Evolutionary conservation across 2,329 filamentous ascomycete genomes (phyloP), one percentile per base, ranked within the genome.

Genomic region (Arachnomyces sp.): DNA sequence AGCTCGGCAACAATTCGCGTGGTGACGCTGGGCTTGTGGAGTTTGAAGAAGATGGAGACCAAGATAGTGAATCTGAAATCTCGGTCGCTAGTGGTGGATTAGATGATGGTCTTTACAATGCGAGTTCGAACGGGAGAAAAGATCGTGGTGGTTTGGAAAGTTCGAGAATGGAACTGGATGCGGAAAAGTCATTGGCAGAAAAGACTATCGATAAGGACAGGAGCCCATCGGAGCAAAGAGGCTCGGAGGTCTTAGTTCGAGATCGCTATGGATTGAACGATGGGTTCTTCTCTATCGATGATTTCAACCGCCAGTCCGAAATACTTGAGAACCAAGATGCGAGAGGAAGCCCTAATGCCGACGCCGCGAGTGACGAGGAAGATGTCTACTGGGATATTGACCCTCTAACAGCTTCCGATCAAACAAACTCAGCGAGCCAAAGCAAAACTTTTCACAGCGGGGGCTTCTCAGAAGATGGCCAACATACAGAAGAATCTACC

Each of bases 221-320:
- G n/a, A 56, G 57, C 17, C 46, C 43, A 11, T 47, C 28, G 8
- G 42, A 42, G 14, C 48, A 53, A 13, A 57, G 58, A 11, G 54
- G 68, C 3, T 61, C 66, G 1, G 73, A 74, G 36, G 74, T 76
- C 30, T 82, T 82, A 44, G 67, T 79, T 7, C 72, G 81, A 51
- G 88, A 96, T 55, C 80, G 80, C 3, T 74, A 92, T 56, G 87
- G 88, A 5, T 77, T 98, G 25, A 96, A 98, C 55, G 92, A 98
- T 57, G 90, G 88, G 4, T 98, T 98, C 68, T 98, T 98, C 67
- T 94, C 87, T 12, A 90, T 98, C 53, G 89, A 96, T 54, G 81
- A 93, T 44, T 98, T 98, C 75, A 98, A 98, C 71, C 86, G 83
- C 59, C 86, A 93, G 58, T 86, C 88, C 2, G 86, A 94, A 54